Evolutionary conservation across 352 stramenopile species (phyloP).

Genomic region (Pythium scleroteichum): DNA sequence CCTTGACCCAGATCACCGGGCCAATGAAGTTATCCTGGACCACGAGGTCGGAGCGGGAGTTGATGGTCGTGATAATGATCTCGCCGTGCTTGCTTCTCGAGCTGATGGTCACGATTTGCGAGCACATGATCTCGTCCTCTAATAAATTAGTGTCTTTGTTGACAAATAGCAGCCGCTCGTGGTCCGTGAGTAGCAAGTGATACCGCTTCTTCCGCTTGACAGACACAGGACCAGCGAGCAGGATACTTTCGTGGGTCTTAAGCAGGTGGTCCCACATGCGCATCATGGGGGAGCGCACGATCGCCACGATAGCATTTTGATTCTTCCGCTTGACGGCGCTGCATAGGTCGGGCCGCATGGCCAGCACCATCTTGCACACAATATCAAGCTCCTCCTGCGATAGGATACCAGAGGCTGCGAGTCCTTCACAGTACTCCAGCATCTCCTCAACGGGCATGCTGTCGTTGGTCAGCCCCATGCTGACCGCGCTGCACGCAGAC

Average conservation of each 20-base stretch:
- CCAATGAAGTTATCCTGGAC: constrained; percentile 87
- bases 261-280: constrained; percentile 81
- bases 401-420: constrained; percentile 53
- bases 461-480: constrained; percentile 46
- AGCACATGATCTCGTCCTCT: constrained; percentile 88
- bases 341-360: constrained; percentile 74
- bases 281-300: constrained; percentile 83
- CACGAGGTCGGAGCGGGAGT: constrained; percentile 65
- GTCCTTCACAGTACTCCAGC: constrained; percentile 81
- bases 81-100: constrained; percentile 78
- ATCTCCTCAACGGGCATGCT: constrained; percentile 70
- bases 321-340: constrained; percentile 79
- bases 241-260: constrained; percentile 81
- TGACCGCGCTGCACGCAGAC: constrained; percentile 27
- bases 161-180: constrained; percentile 84
- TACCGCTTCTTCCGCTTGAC: constrained; percentile 86
- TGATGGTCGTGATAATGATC: constrained; percentile 68
- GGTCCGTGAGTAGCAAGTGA: constrained; percentile 80
- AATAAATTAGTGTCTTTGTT: constrained; percentile 90
- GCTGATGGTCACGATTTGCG: constrained; percentile 85
- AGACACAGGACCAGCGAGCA: constrained; percentile 77
- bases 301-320: constrained; percentile 78
- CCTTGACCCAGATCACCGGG: constrained; percentile 79
- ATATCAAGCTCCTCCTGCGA: constrained; percentile 67
- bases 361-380: constrained; percentile 77